Percentiles rank a stretch among this genome's conserved stretches.
These are phyloP conservation scores for Monosporascus ibericus DNA, from an alignment of 2,329 filamentous ascomycete genomes.

Conservation along the genomic window DNA sequence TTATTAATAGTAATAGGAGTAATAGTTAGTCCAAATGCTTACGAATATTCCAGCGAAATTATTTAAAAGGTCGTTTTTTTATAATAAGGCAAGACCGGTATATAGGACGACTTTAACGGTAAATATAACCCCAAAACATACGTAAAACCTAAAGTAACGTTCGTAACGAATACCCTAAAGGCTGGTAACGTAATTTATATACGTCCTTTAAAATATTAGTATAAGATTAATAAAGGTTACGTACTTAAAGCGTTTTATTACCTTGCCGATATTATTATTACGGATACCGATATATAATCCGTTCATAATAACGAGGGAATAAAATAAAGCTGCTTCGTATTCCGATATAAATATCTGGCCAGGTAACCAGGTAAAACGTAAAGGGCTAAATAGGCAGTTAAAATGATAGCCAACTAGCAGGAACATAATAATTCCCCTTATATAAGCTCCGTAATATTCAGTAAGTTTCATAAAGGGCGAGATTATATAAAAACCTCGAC, in stretches of 20 bases:
- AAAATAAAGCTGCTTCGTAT: constrained; percentile 3
- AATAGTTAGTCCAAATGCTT: not conserved
- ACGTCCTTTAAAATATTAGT: not conserved
- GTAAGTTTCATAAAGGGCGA: no score
- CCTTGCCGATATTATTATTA: not conserved
- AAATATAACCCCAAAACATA: not conserved
- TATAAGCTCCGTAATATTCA: no score
- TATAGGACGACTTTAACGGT: not conserved
- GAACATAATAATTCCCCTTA: no score
- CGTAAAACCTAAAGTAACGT: not conserved
- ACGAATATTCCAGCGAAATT: not conserved
- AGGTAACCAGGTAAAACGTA: not conserved
- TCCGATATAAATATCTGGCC: not conserved
- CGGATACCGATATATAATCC: not conserved
- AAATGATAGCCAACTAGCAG: not conserved
- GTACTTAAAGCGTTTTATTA: constrained; percentile 1
- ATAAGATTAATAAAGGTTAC: constrained; percentile 2
- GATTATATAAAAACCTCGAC: no score
- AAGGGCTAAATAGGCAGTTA: not conserved
- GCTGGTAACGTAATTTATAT: constrained; percentile 3
- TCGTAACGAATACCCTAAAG: not conserved
- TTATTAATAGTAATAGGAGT: no score
- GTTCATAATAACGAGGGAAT: not conserved
- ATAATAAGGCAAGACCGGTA: not conserved
- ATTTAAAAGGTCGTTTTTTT: not conserved